Conservation (phyloP, 2,329 filamentous ascomycete species). For the Diaporthe sp. region DNA sequence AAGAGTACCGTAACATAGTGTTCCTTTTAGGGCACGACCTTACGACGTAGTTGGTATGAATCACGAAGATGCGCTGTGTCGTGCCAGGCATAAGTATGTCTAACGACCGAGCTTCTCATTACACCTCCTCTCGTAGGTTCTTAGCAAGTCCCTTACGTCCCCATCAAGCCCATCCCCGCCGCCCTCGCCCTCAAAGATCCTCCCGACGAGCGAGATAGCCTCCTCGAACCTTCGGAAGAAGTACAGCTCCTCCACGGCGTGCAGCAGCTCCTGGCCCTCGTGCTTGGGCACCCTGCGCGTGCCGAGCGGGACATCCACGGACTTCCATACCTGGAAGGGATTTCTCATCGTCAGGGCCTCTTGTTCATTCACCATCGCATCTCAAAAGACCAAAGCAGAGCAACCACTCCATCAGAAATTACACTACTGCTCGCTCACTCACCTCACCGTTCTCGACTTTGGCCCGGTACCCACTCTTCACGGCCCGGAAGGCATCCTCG, state of each 20-base stretch:
- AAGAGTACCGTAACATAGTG: too few species aligned
- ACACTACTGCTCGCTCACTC: constrained; percentile 42
- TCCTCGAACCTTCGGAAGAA: constrained; percentile 64
- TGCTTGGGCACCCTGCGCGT: constrained; percentile 57
- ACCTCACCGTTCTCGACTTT: constrained; percentile 71
- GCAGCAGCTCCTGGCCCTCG: constrained; percentile 64
- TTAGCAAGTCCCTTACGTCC: constrained; percentile 58
- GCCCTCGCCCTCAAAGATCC: constrained; percentile 51
- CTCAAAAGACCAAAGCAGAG: not conserved
- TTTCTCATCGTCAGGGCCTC: not conserved
- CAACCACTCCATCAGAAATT: too few species aligned
- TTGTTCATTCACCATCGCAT: not conserved
- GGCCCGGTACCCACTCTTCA: constrained; percentile 60
- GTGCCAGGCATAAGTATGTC: too few species aligned
- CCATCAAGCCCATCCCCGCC: constrained; percentile 55
- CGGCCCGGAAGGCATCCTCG: constrained; percentile 63
- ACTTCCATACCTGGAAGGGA: constrained; percentile 58
- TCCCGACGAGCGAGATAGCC: constrained; percentile 57
- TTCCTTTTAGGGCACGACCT: not conserved
- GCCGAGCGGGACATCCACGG: constrained; percentile 58
- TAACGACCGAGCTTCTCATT: constrained; percentile 46
- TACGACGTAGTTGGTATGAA: not conserved
- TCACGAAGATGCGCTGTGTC: not conserved
- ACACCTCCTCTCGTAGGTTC: constrained; percentile 60
- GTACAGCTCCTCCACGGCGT: constrained; percentile 72